These are phyloP conservation scores for Aspergillus indologenus DNA, from an alignment of 495 filamentous ascomycete genomes.

Conservation along the genomic window DNA sequence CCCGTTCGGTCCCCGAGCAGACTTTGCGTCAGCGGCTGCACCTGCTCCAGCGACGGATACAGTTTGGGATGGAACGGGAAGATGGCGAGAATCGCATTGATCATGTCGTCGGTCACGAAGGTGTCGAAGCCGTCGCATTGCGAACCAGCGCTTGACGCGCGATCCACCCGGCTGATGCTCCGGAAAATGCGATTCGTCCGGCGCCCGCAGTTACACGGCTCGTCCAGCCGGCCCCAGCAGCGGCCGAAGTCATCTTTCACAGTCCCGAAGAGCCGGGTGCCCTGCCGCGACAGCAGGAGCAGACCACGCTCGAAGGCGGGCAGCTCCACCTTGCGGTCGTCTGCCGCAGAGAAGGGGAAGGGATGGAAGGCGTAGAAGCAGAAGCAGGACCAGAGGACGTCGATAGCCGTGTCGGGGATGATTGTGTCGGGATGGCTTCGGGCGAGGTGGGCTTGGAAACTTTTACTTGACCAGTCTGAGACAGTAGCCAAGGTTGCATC, in stretches of 20 bases:
- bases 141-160: neutral
- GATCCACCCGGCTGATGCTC: neutral
- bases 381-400: conserved; percentile 2
- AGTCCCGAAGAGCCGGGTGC: neutral
- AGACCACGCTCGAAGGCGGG: conserved; percentile 1
- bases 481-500: neutral
- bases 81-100: neutral
- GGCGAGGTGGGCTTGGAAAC: neutral
- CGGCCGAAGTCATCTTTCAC: neutral
- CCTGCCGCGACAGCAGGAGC: neutral
- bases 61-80: conserved; percentile 1
- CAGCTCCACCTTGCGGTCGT: neutral
- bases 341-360: neutral
- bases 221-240: neutral
- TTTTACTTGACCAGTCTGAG: conserved; percentile 2
- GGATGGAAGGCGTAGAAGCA: conserved; percentile 4
- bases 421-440: neutral
- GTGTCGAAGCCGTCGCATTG: neutral
- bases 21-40: neutral
- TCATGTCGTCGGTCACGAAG: neutral
- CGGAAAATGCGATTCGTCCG: neutral
- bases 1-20: neutral
- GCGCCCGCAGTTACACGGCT: neutral
- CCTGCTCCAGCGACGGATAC: neutral
- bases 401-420: neutral